Base-by-base conservation (phyloP, 208 protist genomes). In the Acanthamoeba comandoni region DNA sequence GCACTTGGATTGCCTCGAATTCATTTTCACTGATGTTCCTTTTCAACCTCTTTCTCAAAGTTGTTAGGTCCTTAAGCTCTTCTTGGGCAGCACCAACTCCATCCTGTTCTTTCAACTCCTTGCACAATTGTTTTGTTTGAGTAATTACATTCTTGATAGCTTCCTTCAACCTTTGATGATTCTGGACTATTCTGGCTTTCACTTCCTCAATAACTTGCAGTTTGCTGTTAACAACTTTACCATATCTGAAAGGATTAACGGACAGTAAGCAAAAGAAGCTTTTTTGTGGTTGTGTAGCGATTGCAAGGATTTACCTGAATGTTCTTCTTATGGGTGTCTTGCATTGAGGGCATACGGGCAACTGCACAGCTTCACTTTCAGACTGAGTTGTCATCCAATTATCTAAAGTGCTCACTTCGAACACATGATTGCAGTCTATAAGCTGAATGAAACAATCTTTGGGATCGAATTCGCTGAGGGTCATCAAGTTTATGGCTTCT, bases 361-460 rank as follows among this genome's bases (percentile, higher is more conserved):
- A 19, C 8, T 11, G 2, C 0, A 69, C 65, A 13, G 15, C 24
- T 11, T 51, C 71, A 15, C 82, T 9, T 26, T 89, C 29, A 22
- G 9, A 0, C 9, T 93, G 62, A 0, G 29, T 52, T 12, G 84
- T 67, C 79, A 95, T 91, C 31, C 87, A 73, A 0, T 29, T 13
- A 57, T 95, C 94, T 3, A 94, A 17, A 0, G n/a, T n/a, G 4
- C 57, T 77, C 8, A 91, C 15, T 5, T 48, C 2, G 12, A 96
- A 93, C 0, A 57, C 12, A 71, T 94, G 88, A 8, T 58, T 51
- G 60, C 93, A 94, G 12, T 94, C 60, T 0, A 84, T n/a, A 11
- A 84, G 15, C 73, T 84, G 19, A 19, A 77, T 39, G 22, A 91
- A 69, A 2, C 51, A 0, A 26, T 24, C n/a, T 11, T 22, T 89